These are phyloP conservation scores for Zygosaccharomyces lentus DNA, from an alignment of 805 yeast species.

Conservation along the genomic window DNA sequence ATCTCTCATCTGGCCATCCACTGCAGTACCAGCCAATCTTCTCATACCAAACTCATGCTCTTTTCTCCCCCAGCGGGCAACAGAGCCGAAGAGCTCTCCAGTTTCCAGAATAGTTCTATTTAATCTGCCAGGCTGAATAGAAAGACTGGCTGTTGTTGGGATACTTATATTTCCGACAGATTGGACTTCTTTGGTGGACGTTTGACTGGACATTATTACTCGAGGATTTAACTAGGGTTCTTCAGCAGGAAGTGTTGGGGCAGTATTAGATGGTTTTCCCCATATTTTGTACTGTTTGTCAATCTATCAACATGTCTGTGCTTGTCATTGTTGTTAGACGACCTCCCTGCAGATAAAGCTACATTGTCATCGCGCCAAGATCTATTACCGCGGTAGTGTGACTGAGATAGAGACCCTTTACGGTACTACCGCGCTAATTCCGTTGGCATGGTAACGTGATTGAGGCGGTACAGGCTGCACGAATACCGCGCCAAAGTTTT, in stretches of 20 bases:
- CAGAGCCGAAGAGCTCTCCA: slow-evolving; percentile 52
- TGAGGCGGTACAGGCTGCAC: no score
- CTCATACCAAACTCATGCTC: slow-evolving; percentile 60
- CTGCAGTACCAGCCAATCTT: slow-evolving; percentile 56
- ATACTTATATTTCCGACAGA: not conserved
- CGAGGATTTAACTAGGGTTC: not conserved
- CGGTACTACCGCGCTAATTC: no score
- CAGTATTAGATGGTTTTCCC: not conserved
- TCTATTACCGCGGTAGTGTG: no score
- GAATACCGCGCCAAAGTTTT: no score
- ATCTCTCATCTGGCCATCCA: slow-evolving; percentile 56
- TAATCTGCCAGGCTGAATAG: slow-evolving; percentile 39
- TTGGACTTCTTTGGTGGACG: not conserved
- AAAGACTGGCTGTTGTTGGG: slow-evolving; percentile 11
- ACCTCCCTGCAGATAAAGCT: no score
- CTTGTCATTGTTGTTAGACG: no score
- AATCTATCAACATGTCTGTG: no score
- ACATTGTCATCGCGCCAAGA: no score
- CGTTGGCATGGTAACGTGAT: no score
- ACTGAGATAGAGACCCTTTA: no score
- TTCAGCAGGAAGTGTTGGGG: no score
- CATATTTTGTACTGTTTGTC: not conserved
- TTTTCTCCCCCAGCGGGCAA: slow-evolving; percentile 51
- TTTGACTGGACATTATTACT: not conserved
- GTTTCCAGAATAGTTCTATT: slow-evolving; percentile 57